A percentile compares a stretch with the other conserved stretches of the same genome.
These are phyloP conservation scores for Coemansia sp. DNA, from an alignment of 192 early-diverging fungal genomes.

Conservation along the genomic window DNA sequence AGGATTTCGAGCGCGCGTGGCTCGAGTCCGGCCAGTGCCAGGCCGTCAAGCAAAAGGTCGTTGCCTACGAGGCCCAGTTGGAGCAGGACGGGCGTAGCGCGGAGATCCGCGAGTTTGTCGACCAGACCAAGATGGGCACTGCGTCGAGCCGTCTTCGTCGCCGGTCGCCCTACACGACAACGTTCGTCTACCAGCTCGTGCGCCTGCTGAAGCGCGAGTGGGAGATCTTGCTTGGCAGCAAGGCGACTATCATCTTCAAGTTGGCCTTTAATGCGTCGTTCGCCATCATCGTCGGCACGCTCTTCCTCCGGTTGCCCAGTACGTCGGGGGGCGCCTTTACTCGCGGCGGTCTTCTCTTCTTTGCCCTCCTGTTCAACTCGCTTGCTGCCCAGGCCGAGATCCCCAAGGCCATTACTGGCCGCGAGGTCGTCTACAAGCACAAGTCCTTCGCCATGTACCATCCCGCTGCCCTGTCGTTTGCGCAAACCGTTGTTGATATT, in stretches of 20 bases:
- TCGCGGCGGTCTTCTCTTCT: constrained; percentile 78
- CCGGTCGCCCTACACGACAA: constrained; percentile 65
- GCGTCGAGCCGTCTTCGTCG: constrained; percentile 57
- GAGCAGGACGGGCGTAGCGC: constrained; percentile 34
- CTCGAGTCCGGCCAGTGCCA: constrained; percentile 44
- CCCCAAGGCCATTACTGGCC: constrained; percentile 68
- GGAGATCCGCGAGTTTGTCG: constrained; percentile 53
- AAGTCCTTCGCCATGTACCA: constrained; percentile 71
- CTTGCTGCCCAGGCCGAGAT: constrained; percentile 69
- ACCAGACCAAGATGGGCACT: constrained; percentile 60
- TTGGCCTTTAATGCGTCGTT: constrained; percentile 61
- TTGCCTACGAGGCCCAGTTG: constrained; percentile 48
- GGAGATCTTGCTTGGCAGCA: constrained; percentile 61
- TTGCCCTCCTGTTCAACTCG: constrained; percentile 68
- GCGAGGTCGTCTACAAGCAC: constrained; percentile 77
- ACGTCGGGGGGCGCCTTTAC: constrained; percentile 68
- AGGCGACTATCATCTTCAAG: constrained; percentile 56
- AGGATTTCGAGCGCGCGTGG: constrained; percentile 65
- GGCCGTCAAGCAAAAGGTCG: constrained; percentile 41
- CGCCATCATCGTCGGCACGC: constrained; percentile 70
- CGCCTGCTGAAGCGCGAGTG: constrained; percentile 63
- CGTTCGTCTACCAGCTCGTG: constrained; percentile 62
- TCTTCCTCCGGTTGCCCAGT: constrained; percentile 63
- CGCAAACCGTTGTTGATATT: constrained; percentile 61
- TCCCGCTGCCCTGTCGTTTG: constrained; percentile 63